A percentile compares a stretch with the other conserved stretches of the same genome.
Conservation (phyloP, 208 protist genomes). For the Crithidia bombi region DNA sequence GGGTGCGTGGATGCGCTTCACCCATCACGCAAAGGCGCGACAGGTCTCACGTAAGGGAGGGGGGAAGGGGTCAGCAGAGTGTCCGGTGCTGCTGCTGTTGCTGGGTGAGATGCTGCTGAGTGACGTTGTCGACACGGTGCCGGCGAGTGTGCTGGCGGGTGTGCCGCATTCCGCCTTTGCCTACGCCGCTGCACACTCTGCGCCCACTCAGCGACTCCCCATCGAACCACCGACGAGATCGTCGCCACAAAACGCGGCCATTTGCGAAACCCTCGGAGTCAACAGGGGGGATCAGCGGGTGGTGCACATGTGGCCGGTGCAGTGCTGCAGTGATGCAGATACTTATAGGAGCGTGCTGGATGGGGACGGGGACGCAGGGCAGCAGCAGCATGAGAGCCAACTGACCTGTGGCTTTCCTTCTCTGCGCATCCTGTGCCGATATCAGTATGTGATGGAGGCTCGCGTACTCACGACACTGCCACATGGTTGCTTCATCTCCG, state of each 20-base stretch:
- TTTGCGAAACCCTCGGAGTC: too few species aligned
- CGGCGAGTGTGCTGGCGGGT: neutral
- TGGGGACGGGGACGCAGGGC: neutral
- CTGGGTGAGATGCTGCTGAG: constrained; percentile 29
- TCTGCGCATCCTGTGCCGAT: constrained; percentile 23
- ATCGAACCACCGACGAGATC: too few species aligned
- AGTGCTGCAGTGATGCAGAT: constrained; percentile 1
- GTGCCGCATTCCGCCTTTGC: neutral
- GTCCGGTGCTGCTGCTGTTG: neutral
- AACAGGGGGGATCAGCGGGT: too few species aligned
- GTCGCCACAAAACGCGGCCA: too few species aligned
- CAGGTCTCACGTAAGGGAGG: neutral
- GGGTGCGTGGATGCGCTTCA: constrained; percentile 23
- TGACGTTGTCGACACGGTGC: constrained; percentile 13
- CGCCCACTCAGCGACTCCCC: constrained; percentile 6
- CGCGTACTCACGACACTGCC: constrained; percentile 22
- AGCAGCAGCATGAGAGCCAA: neutral
- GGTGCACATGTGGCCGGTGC: constrained; percentile 26
- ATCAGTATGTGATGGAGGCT: constrained; percentile 24
- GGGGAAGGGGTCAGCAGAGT: neutral
- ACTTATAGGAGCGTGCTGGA: neutral
- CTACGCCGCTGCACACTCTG: constrained; percentile 1
- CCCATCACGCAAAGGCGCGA: neutral
- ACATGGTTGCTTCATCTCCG: neutral
- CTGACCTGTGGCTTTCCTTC: neutral